phyloP scores from a whole-genome alignment of 345 rosid species.

The Boechera stricta region DNA sequence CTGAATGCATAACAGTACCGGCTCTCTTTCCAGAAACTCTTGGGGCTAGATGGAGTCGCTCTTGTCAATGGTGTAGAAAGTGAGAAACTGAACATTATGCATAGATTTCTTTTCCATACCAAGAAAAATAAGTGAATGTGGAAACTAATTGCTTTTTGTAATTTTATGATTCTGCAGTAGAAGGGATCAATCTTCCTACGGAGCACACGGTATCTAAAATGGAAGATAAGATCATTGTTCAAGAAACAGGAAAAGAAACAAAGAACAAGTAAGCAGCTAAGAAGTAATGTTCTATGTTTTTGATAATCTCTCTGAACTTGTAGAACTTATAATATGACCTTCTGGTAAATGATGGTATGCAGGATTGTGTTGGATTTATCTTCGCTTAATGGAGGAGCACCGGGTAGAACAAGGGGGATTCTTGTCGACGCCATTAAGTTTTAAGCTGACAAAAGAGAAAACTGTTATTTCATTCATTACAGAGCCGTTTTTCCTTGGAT shows the following conservation, averaged over 20 bases:
- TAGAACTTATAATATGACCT: not conserved
- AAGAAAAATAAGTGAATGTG: constrained; percentile 4
- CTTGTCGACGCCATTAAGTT: constrained; percentile 48
- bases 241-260: constrained; percentile 49
- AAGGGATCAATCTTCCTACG: constrained; percentile 60
- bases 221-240: constrained; percentile 58
- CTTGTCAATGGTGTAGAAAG: constrained; percentile 51
- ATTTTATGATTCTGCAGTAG: constrained; percentile 48
- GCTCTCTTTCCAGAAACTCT: constrained; percentile 54
- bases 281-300: not conserved
- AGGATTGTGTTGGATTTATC: constrained; percentile 78
- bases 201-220: constrained; percentile 55
- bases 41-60: constrained; percentile 55
- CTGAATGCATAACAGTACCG: constrained; percentile 22
- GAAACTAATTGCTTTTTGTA: constrained; percentile 26
- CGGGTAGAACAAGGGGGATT: constrained; percentile 87
- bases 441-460: constrained; percentile 1
- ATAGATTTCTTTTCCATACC: not conserved
- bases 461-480: constrained; percentile 27
- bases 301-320: not conserved
- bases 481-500: constrained; percentile 6
- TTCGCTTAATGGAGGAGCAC: constrained; percentile 77
- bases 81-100: constrained; percentile 42
- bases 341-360: constrained; percentile 29
- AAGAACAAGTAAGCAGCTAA: constrained; percentile 57